These are phyloP conservation scores for Cryphonectria radicalis DNA, from an alignment of 2,329 filamentous ascomycete genomes.

Conservation along the genomic window DNA sequence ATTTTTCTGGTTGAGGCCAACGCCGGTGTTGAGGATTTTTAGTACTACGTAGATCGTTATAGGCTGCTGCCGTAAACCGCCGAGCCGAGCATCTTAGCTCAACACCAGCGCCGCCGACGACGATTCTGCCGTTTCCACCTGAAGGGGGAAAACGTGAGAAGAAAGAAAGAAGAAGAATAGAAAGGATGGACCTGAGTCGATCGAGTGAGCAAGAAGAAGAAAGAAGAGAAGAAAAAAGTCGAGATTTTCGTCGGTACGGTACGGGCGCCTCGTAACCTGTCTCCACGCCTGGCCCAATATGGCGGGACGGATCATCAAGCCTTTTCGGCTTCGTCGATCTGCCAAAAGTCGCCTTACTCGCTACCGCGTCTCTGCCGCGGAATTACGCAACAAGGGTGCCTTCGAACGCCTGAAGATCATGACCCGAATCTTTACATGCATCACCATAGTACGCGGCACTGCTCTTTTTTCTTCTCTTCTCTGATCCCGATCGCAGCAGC, in stretches of 20 bases:
- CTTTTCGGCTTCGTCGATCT: constrained; percentile 10
- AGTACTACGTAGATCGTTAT: constrained; percentile 11
- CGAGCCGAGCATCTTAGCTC: neutral
- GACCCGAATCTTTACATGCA: neutral
- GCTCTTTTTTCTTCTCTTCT: neutral
- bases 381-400: neutral
- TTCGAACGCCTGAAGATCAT: neutral
- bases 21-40: neutral
- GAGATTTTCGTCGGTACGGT: neutral
- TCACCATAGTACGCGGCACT: neutral
- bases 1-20: neutral
- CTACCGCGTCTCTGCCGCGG: neutral
- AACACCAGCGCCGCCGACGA: neutral
- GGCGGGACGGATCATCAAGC: constrained; percentile 23
- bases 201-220: neutral
- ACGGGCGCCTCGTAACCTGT: neutral
- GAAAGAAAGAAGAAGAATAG: neutral
- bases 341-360: constrained; percentile 4
- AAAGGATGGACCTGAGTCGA: neutral
- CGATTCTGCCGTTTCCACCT: neutral
- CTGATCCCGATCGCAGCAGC: neutral
- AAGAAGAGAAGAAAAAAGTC: neutral
- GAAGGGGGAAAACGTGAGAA: neutral
- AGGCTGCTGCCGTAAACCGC: neutral
- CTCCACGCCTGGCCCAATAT: constrained; percentile 9